Conservation (phyloP, 805 yeast genomes). For the Monosporozyma yasuniensis region DNA sequence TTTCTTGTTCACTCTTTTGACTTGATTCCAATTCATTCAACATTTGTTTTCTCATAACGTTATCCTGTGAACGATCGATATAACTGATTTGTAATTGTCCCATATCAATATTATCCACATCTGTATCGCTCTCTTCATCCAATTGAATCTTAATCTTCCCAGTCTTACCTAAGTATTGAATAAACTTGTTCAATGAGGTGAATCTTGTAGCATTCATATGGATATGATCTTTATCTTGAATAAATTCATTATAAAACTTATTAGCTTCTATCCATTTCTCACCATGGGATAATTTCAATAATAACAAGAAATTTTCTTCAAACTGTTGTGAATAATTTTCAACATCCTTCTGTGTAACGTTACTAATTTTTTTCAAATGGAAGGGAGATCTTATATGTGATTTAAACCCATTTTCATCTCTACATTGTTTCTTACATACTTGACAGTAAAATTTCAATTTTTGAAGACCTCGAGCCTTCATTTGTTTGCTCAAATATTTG, state of each 20-base stretch:
- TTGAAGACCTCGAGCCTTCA: conserved; percentile 79
- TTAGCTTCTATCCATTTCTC: conserved; percentile 73
- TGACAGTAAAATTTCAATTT: conserved; percentile 84
- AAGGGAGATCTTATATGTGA: conserved; percentile 80
- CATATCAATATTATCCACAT: conserved; percentile 26
- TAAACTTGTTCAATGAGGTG: conserved; percentile 59
- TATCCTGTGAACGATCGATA: conserved; percentile 47
- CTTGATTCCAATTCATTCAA: conserved; percentile 30
- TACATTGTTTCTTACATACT: conserved; percentile 83
- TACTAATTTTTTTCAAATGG: conserved; percentile 53
- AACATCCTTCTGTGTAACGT: conserved; percentile 41
- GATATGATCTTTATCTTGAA: conserved; percentile 70
- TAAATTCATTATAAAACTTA: conserved; percentile 82
- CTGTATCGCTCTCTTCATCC: conserved; percentile 21
- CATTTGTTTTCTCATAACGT: conserved; percentile 34
- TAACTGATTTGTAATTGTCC: conserved; percentile 41
- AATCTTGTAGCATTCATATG: conserved; percentile 89
- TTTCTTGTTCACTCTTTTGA: conserved; percentile 39
- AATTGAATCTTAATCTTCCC: conserved; percentile 47
- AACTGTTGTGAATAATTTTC: conserved; percentile 54
- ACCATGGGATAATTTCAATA: conserved; percentile 65
- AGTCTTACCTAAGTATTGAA: conserved; percentile 47
- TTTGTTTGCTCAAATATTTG: conserved; percentile 61
- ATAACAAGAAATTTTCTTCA: conserved; percentile 50
- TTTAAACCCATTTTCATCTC: conserved; percentile 93